Percentiles rank a stretch among this genome's conserved stretches.
phyloP scores from a whole-genome alignment of 495 filamentous ascomycete genomes.

The Aspergillus ostianus region DNA sequence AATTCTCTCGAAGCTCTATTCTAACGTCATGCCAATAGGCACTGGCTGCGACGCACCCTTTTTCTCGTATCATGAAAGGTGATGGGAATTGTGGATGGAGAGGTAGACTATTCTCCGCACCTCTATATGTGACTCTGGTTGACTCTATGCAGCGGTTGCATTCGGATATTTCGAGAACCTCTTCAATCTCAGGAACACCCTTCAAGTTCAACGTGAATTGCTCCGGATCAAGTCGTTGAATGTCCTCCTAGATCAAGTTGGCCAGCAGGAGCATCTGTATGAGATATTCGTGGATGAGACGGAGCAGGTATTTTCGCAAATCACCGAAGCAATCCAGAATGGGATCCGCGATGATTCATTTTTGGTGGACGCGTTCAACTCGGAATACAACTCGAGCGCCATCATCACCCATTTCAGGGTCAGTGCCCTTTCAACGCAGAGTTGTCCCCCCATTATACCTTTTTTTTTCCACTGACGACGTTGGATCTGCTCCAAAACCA shows the following conservation, averaged over 20 bases:
- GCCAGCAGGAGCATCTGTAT: slow-evolving; percentile 63
- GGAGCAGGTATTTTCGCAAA: slow-evolving; percentile 58
- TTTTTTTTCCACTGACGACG: slow-evolving; percentile 13
- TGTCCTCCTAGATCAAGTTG: slow-evolving; percentile 67
- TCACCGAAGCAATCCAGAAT: slow-evolving; percentile 50
- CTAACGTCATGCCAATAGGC: slow-evolving; percentile 50
- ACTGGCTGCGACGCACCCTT: slow-evolving; percentile 78
- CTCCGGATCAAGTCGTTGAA: slow-evolving; percentile 69
- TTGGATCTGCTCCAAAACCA: background rate
- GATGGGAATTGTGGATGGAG: slow-evolving; percentile 98
- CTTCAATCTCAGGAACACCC: slow-evolving; percentile 60
- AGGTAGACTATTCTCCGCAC: slow-evolving; percentile 58
- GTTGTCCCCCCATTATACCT: background rate
- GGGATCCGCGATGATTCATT: slow-evolving; percentile 58
- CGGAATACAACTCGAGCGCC: slow-evolving; percentile 59
- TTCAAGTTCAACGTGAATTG: slow-evolving; percentile 65
- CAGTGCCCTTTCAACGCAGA: slow-evolving; percentile 18
- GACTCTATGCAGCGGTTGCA: slow-evolving; percentile 65
- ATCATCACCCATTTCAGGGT: slow-evolving; percentile 75
- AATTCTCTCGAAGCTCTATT: slow-evolving; percentile 3
- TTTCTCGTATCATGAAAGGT: slow-evolving; percentile 82
- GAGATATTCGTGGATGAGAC: slow-evolving; percentile 83
- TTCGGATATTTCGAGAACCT: slow-evolving; percentile 92
- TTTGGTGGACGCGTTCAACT: slow-evolving; percentile 75
- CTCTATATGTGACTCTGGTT: slow-evolving; percentile 7